Evolutionary conservation across 2,329 filamentous ascomycete species (phyloP).

Genomic region (Neonectria ditissima): DNA sequence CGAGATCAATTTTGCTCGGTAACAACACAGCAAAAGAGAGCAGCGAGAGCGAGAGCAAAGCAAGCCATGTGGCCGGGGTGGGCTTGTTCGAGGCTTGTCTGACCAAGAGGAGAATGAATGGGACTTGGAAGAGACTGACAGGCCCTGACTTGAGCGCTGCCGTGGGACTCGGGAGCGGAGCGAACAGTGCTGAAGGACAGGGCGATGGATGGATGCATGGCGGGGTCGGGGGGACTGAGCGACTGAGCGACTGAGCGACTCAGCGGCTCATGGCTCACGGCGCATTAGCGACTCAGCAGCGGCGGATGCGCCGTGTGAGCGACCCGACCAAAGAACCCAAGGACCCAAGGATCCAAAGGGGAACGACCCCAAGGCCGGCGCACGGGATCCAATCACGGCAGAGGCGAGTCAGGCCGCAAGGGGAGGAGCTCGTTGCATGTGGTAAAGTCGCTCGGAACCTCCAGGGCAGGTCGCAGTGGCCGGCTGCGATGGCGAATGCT

Average conservation of each 20-base stretch:
- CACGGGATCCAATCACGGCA: slow-evolving; percentile 42
- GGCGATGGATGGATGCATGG: too few species aligned
- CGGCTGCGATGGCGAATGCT: slow-evolving; percentile 33
- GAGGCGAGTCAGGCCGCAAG: slow-evolving; percentile 45
- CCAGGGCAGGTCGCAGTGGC: slow-evolving; percentile 21
- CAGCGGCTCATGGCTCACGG: background rate
- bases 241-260: slow-evolving; percentile 14
- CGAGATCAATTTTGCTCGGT: slow-evolving; percentile 46
- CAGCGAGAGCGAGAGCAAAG: slow-evolving; percentile 12
- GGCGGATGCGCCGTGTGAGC: background rate
- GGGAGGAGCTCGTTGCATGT: slow-evolving; percentile 40
- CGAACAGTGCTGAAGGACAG: slow-evolving; percentile 29
- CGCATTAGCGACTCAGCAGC: background rate
- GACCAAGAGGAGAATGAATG: slow-evolving; percentile 30
- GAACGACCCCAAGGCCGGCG: slow-evolving; percentile 36
- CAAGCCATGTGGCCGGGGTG: slow-evolving; percentile 46
- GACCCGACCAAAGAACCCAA: too few species aligned
- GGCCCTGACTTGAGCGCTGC: slow-evolving; percentile 20
- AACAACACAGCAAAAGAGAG: slow-evolving; percentile 26
- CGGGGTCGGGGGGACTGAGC: slow-evolving; percentile 38
- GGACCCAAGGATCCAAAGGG: slow-evolving; percentile 29
- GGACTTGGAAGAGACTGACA: slow-evolving; percentile 1
- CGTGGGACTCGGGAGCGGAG: slow-evolving; percentile 25
- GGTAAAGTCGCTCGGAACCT: slow-evolving; percentile 37
- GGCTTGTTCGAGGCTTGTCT: slow-evolving; percentile 42